Base-by-base conservation (phyloP, 768 basidiomycete species). In the Hypsizygus marmoreus region DNA sequence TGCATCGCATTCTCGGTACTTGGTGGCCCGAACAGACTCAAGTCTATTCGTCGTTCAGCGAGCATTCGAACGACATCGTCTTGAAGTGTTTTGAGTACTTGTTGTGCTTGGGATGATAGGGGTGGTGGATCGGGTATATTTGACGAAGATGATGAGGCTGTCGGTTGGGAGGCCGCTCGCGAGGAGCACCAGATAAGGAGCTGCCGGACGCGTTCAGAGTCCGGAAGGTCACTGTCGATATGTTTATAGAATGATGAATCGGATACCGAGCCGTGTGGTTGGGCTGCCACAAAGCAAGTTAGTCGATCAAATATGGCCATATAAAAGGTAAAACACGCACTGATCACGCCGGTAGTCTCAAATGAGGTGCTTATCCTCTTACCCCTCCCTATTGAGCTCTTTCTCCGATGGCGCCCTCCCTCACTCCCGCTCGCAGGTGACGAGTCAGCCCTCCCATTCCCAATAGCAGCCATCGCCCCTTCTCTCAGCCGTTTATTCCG, bases 211-310 rank as follows among this genome's bases (percentile, higher is more conserved):
- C 89, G 82, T 45, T 88, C 81, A 0, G 83, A 65, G 51, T 89
- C 86, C 1, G 88, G 87, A 5, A 89, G 74, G 49, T 91, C 88
- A 10, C 67, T 67, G 56, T 90, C 88, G 47, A 91, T 88, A 50
- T 91, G 88, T 61, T 89, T 90, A 65, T 82, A 87, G 53, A 91
- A 88, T 42, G 76, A 81, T 10, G 74, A 72, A 38, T 88, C 79
- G 0, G 79, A 73, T 5, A 91, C 87, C 0, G 83, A 79, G 36
- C 79, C 76, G 55, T 91, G 88, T 7, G 88, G 88, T 64, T 88
- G 85, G 12, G 85, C 88, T 90, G 55, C 29, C 20, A n/a, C 49
- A 44, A 8, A 11, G 23, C 11, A 20, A 26, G 34, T 23, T 34
- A 32, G 24, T 37, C 38, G 43, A 48, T n/a, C n/a, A 23, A 38